Percentiles rank a stretch among this genome's conserved stretches.
Conservation (phyloP, 1,139 yeast genomes). For the Suzukiozyma palmioleophila region DNA sequence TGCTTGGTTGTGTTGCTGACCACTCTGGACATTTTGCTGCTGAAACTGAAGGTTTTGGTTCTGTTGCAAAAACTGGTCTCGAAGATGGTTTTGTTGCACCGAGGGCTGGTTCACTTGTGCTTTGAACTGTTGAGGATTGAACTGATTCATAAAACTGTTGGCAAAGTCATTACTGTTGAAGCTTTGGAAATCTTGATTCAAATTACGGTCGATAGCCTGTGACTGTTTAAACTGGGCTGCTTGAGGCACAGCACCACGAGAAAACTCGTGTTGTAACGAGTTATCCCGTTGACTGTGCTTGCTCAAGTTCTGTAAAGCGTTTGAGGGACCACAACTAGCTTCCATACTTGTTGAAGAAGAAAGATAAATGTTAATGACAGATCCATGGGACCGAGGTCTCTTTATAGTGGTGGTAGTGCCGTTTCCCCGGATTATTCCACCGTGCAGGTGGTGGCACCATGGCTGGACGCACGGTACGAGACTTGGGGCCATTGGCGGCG, state of each 20-base stretch:
- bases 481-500: too few species aligned
- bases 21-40: constrained; percentile 11
- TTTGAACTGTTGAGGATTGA: constrained; percentile 5
- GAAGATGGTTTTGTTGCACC: constrained; percentile 3
- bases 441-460: background rate
- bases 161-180: constrained; percentile 23
- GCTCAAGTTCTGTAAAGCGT: constrained; percentile 29
- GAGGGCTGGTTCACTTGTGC: constrained; percentile 8
- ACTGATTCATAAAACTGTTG: constrained; percentile 16
- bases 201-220: constrained; percentile 20
- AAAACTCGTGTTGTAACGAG: constrained; percentile 27
- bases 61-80: constrained; percentile 2
- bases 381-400: background rate
- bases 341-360: constrained; percentile 21
- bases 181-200: constrained; percentile 34
- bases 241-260: constrained; percentile 9
- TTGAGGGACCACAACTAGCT: constrained; percentile 35
- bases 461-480: too few species aligned
- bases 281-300: constrained; percentile 32
- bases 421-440: background rate
- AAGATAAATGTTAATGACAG: background rate
- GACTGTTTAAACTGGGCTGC: constrained; percentile 6
- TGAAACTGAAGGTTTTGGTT: constrained; percentile 9
- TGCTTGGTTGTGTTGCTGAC: constrained; percentile 9
- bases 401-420: background rate